These are phyloP conservation scores for Sporisorium iseilematis-ciliati DNA, from an alignment of 1,284 basidiomycete genomes.

Conservation along the genomic window DNA sequence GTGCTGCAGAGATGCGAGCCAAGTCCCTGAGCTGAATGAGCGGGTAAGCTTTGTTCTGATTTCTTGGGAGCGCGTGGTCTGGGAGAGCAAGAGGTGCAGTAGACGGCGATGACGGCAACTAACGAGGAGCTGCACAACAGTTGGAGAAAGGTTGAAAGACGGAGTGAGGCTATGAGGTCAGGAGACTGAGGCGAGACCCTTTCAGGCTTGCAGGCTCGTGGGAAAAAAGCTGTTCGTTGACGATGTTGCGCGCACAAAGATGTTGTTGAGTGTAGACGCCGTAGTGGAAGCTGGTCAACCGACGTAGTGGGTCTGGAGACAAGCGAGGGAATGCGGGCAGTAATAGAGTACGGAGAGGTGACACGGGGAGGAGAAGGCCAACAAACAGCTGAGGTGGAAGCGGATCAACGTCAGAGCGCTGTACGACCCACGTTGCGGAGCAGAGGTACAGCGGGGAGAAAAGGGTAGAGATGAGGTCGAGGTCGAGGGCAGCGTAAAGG, in stretches of 20 bases:
- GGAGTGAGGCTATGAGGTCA: slow-evolving; percentile 6
- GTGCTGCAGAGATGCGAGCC: slow-evolving; percentile 4
- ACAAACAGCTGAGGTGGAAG: slow-evolving; percentile 5
- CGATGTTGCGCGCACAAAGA: no score
- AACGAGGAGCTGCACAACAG: slow-evolving; percentile 1
- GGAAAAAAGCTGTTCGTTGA: background rate
- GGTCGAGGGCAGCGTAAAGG: background rate
- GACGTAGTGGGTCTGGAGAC: no score
- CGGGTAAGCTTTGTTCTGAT: slow-evolving; percentile 20
- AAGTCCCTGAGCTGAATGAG: slow-evolving; percentile 10
- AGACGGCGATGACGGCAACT: slow-evolving; percentile 8
- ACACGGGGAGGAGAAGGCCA: no score
- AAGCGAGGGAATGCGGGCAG: no score
- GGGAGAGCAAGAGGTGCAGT: background rate
- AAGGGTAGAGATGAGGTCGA: slow-evolving; percentile 2
- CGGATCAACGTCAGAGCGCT: slow-evolving; percentile 23
- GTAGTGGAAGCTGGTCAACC: background rate
- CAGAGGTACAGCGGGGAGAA: background rate
- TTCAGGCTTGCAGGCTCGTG: no score
- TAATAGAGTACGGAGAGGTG: no score
- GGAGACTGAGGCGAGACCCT: slow-evolving; percentile 6
- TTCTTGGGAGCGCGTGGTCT: background rate
- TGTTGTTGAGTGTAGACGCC: no score
- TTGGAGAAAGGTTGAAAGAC: slow-evolving; percentile 2
- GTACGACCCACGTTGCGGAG: background rate